Base-by-base conservation (phyloP, 257 asterid species). In the Lycium barbarum region DNA sequence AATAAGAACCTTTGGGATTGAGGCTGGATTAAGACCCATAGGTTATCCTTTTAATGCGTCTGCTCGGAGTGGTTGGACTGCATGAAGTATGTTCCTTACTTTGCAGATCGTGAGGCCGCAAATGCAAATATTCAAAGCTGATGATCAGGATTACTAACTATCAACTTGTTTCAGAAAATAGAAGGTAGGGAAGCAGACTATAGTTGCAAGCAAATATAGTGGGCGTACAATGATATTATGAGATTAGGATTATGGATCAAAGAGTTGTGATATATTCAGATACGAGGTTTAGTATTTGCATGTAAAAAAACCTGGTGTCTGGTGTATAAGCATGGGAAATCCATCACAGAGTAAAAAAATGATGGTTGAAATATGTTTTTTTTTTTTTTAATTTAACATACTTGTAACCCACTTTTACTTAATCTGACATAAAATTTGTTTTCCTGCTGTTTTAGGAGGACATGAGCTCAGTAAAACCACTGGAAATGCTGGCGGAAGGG, bases 401-500 rank as follows among this genome's bases (percentile, higher is more conserved):
- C 47, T 73, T 73, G 18, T 45, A 47, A 45, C 38, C 38, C 14
- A 49, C 43, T 74, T 49, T 22, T 20, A 51, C 81, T 76, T 76
- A 1, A 51, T 51, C 58, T 22, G 81, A 13, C 63, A 22, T 13
- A 1, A 76, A 76, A 47, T 15, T 63, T 73, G 80, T 40, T 35
- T 17, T 78, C 76, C 61, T 82, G 83, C 45, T 86, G 86, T 71
- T 38, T 90, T 90, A 96, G 99, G 99, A 81, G 99, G 99, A 67
- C 98, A 96, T 74, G 98, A 96, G 83, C 93, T 96, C 84, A 96
- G 99, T 97, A 93, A 93, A 82, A 79, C 88, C 90, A 96, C 99
- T 83, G 99, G 99, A 88, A 96, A 96, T 91, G 99, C 99, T 85
- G 99, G 98, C 53, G 99, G 95, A 87, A 91, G 98, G 90, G 83